phyloP scores from a whole-genome alignment of 768 basidiomycete species.

The Leccinellum rugosiceps region DNA sequence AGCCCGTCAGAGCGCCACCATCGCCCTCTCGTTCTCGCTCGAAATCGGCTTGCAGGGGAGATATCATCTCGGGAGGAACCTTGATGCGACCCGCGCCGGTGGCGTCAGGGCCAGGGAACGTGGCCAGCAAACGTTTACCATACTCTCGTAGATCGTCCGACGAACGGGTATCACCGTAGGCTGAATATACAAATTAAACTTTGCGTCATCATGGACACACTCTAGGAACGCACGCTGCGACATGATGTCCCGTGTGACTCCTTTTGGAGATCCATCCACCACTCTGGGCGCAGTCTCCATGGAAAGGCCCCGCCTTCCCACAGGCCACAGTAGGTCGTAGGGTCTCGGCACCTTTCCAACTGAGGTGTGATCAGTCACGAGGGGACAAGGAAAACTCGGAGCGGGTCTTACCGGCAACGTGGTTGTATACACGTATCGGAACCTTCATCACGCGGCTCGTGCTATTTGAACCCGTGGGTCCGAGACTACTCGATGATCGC shows the following conservation, averaged over 20 bases:
- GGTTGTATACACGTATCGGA: conserved; percentile 86
- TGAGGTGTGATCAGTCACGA: conserved; percentile 17
- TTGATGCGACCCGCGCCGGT: conserved; percentile 25
- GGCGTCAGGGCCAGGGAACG: conserved; percentile 37
- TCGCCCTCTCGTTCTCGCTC: conserved; percentile 41
- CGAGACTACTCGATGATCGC: conserved; percentile 29
- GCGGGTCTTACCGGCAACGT: conserved; percentile 63
- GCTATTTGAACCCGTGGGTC: conserved; percentile 43
- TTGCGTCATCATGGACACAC: neutral
- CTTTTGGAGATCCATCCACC: conserved; percentile 20
- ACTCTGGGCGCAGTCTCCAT: conserved; percentile 27
- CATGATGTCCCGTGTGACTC: neutral
- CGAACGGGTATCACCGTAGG: conserved; percentile 20
- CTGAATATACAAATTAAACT: conserved; percentile 11
- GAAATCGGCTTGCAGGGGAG: conserved; percentile 21
- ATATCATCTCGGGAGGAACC: conserved; percentile 22
- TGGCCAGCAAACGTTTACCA: conserved; percentile 47
- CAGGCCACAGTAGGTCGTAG: conserved; percentile 86
- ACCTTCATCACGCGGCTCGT: conserved; percentile 83
- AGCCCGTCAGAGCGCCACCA: conserved; percentile 47
- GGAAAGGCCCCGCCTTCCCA: conserved; percentile 40
- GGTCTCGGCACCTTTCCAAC: conserved; percentile 55
- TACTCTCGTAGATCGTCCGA: conserved; percentile 51
- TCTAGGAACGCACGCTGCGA: conserved; percentile 15
- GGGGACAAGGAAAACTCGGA: neutral